A percentile compares a stretch with the other conserved stretches of the same genome.
Evolutionary conservation across 305 asterid genomes (phyloP).

Genomic region (Solanum hybrid): DNA sequence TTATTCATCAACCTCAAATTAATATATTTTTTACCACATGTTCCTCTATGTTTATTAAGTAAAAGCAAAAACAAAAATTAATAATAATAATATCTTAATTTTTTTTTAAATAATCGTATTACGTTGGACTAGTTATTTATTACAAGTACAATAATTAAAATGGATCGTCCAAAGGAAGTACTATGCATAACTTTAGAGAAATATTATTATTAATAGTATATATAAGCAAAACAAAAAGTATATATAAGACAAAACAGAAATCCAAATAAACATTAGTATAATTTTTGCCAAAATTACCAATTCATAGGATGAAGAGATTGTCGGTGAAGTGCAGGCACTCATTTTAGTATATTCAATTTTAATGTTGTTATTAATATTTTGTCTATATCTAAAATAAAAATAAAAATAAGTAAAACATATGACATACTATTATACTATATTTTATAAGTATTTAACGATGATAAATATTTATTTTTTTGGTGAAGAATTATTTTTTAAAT

Average conservation of each 20-base stretch:
- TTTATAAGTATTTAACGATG: not conserved
- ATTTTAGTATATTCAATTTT: not conserved
- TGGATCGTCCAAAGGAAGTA: not conserved
- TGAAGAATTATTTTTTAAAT: not conserved
- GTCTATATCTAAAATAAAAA: not conserved
- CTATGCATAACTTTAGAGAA: not conserved
- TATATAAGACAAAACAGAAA: not conserved
- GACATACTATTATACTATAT: not conserved
- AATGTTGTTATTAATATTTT: not conserved
- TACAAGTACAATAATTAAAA: not conserved
- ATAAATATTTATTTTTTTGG: not conserved
- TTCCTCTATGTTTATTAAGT: not conserved
- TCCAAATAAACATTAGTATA: not conserved
- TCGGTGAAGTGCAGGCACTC: not conserved
- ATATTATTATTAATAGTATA: not conserved
- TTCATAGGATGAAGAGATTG: not conserved
- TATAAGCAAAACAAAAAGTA: too few relatives aligned
- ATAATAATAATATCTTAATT: not conserved
- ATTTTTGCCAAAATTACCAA: not conserved
- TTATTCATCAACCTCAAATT: not conserved
- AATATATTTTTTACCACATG: not conserved
- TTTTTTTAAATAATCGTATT: not conserved
- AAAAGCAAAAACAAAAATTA: too few relatives aligned
- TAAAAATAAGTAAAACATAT: too few relatives aligned
- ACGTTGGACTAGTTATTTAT: not conserved